Conservation (phyloP, 225 moss, liverwort and hornwort genomes). For the Pseudisothecium myosuroides region DNA sequence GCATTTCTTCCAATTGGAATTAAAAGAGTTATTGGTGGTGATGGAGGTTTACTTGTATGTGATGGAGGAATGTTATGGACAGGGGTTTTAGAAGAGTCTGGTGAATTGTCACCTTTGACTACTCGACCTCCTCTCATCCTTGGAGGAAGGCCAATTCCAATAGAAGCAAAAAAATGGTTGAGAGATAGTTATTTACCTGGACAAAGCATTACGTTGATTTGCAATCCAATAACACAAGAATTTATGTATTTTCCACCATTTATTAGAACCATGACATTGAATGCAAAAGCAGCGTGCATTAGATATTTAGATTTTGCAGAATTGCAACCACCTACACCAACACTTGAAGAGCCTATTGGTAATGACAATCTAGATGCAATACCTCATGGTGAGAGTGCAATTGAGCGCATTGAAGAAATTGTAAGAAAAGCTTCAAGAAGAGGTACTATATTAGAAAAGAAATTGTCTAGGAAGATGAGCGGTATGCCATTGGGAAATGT, state of each 20-base stretch:
- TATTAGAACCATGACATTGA: constrained; percentile 11
- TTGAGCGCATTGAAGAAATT: neutral
- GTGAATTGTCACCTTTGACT: neutral
- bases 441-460: neutral
- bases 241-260: constrained; percentile 23
- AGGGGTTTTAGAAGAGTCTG: neutral
- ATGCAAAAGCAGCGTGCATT: constrained; percentile 23
- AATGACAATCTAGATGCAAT: neutral
- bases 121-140: neutral
- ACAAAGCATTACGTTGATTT: constrained; percentile 5
- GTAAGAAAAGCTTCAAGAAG: neutral
- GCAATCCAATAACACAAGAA: constrained; percentile 19
- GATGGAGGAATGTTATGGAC: constrained; percentile 31
- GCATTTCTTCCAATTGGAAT: constrained; percentile 14
- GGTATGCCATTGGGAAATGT: neutral
- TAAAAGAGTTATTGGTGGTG: constrained; percentile 15
- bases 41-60: constrained; percentile 25
- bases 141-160: neutral
- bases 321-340: neutral
- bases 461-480: neutral
- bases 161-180: neutral
- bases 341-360: neutral
- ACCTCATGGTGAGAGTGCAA: neutral
- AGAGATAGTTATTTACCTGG: neutral
- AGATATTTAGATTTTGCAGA: constrained; percentile 14